Evolutionary conservation across 805 yeast species (phyloP), one percentile per base, ranked within the genome.

Genomic region (Yarrowia alimentaria): DNA sequence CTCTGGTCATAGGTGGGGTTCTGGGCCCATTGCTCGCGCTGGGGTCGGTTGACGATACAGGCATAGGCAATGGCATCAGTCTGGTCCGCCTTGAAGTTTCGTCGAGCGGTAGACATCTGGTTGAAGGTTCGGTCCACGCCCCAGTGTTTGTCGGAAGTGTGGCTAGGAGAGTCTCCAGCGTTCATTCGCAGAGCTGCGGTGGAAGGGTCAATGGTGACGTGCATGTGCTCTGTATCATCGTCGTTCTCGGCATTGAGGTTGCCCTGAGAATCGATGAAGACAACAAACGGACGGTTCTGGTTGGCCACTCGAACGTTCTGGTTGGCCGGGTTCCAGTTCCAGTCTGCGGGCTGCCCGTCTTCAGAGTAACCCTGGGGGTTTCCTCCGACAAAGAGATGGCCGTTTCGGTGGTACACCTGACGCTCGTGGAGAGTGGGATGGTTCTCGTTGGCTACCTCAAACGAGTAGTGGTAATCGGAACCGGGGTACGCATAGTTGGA

Each of bases 31-130:
- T 30, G 29, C 30, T 37, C 30, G 5, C 25, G 30, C 3, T 29
- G 43, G n/a, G n/a, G 2, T 8, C 43, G 43, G 30, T 37, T 37
- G 16, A 37, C 9, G 9, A 24, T 16, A 25, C 43, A 37, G 7
- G 43, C 43, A n/a, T 37, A 37, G n/a, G 43, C 43, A 37, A 37
- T 37, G 43, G 43, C 43, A 18, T 37, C 43, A 3, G 43, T 16
- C 16, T 24, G 30, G 43, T 37, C 43, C 17, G 43, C 17, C 29
- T 37, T 37, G 43, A 37, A 37, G 22, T 37, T 37, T 1, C 43
- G 30, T 37, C 43, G 43, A 1, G 29, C 20, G 6, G 43, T 24
- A 16, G 43, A 24, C 43, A 37, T 37, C 21, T 37, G 43, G 43
- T 37, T 37, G 30, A 37, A 37, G 8, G 43, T 37, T 4, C 43